These are phyloP conservation scores for Xerocomellus amylosporus DNA, from an alignment of 768 basidiomycete species.

Conservation along the genomic window DNA sequence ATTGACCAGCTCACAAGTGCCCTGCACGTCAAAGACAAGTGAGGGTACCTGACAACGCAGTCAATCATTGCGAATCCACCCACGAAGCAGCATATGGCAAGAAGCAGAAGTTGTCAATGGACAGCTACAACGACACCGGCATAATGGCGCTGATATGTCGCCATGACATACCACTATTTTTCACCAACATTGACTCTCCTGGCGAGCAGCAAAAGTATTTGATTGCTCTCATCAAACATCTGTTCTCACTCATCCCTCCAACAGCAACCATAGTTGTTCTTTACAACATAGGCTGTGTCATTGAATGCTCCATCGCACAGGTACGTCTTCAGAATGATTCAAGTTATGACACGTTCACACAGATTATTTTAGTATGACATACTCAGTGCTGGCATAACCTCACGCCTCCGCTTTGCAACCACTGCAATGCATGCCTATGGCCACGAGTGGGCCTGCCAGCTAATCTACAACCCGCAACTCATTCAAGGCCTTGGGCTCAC, in stretches of 20 bases:
- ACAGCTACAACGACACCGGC: conserved; percentile 11
- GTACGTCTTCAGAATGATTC: no score
- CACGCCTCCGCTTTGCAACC: neutral
- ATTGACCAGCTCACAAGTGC: neutral
- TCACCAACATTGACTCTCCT: neutral
- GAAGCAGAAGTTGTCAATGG: neutral
- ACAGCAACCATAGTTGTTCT: no score
- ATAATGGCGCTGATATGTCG: neutral
- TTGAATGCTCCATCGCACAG: no score
- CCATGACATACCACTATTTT: conserved; percentile 26
- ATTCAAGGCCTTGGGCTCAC: conserved; percentile 22
- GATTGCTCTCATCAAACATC: no score
- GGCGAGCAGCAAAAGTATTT: conserved; percentile 27
- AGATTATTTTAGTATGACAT: neutral
- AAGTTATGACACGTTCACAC: no score
- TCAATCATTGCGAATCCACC: neutral
- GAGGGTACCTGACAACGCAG: neutral
- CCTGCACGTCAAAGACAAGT: neutral
- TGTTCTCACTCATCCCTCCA: no score
- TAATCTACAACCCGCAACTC: neutral
- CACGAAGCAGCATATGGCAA: neutral
- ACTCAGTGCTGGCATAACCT: neutral
- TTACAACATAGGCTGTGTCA: no score
- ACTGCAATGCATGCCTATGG: no score
- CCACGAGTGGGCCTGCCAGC: no score